Evolutionary conservation across 495 filamentous ascomycete species (phyloP).

Genomic region (Pyrenopolyporus hunteri): DNA sequence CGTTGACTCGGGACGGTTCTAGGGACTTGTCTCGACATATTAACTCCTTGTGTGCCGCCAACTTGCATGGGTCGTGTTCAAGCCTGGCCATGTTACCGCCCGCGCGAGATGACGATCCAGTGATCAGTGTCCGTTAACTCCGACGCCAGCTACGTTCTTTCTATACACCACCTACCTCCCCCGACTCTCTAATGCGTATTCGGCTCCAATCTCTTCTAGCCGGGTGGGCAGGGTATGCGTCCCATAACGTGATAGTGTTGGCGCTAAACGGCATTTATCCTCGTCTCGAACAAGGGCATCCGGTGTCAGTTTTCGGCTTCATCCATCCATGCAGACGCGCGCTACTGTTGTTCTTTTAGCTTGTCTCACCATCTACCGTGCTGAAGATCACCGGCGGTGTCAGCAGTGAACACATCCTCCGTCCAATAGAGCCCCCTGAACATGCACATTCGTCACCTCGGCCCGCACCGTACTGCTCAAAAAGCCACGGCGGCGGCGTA

Average conservation of each 20-base stretch:
- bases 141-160: neutral
- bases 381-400: constrained; percentile 12
- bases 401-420: constrained; percentile 8
- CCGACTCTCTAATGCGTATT: neutral
- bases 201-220: neutral
- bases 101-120: constrained; percentile 2
- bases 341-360: too few species aligned
- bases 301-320: constrained; percentile 16
- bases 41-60: neutral
- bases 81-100: constrained; percentile 5
- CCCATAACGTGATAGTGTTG: constrained; percentile 3
- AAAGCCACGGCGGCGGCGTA: constrained; percentile 7
- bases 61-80: constrained; percentile 24
- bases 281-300: constrained; percentile 5
- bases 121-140: neutral
- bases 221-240: constrained; percentile 3
- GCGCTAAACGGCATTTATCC: neutral
- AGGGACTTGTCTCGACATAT: constrained; percentile 4
- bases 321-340: constrained; percentile 6
- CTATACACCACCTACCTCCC: neutral
- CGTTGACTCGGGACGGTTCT: constrained; percentile 19
- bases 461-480: constrained; percentile 14
- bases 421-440: neutral
- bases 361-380: constrained; percentile 11
- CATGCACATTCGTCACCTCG: constrained; percentile 14